phyloP scores from a whole-genome alignment of 2,329 filamentous ascomycete species.

The Epichloe hybrida region DNA sequence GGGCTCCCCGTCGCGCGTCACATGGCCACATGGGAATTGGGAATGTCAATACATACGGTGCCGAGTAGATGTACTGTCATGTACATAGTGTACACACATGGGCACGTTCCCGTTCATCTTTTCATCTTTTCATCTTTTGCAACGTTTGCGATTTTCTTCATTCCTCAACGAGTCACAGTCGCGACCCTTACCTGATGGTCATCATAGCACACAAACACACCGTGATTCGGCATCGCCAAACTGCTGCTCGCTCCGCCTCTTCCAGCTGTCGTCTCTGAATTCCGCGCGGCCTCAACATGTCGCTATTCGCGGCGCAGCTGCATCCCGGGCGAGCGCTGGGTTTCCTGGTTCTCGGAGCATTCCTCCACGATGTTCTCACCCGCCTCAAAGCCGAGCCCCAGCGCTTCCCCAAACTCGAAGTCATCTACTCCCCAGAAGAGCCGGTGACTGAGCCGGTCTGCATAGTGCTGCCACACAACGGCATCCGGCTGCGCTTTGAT shows the following conservation, averaged over 20 bases:
- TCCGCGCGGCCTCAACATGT: constrained; percentile 20
- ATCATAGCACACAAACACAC: not conserved
- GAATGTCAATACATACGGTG: too few species aligned
- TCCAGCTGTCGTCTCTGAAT: not conserved
- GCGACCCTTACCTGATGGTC: not conserved
- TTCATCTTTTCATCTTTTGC: not conserved
- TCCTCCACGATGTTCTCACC: constrained; percentile 78
- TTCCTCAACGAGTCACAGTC: not conserved
- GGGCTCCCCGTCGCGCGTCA: not conserved
- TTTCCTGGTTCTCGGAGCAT: constrained; percentile 71
- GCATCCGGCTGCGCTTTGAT: constrained; percentile 82
- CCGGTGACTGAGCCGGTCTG: constrained; percentile 66
- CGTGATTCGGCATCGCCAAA: not conserved
- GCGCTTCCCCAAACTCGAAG: constrained; percentile 66
- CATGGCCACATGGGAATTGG: not conserved
- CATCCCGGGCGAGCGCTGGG: constrained; percentile 53
- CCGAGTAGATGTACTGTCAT: too few species aligned
- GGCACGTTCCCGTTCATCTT: too few species aligned
- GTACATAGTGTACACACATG: too few species aligned
- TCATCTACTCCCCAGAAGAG: constrained; percentile 62
- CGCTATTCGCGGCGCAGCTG: constrained; percentile 46
- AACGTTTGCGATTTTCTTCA: not conserved
- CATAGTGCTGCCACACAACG: constrained; percentile 68
- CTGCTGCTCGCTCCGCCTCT: not conserved
- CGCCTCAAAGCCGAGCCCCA: constrained; percentile 79